Evolutionary conservation across 306 rosid species (phyloP).

Genomic region (Quercus alba): DNA sequence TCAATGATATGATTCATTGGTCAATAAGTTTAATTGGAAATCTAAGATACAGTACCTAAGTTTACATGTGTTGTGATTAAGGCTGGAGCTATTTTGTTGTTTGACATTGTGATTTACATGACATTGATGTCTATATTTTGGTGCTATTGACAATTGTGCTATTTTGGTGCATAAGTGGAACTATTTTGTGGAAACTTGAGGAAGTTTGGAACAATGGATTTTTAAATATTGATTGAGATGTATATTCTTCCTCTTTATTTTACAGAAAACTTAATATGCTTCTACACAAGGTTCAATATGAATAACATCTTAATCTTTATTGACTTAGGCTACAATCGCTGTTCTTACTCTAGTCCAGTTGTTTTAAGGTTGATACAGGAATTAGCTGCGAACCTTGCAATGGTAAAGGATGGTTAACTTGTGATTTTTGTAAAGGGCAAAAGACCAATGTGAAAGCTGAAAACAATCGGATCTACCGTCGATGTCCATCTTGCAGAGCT

Average conservation of each 20-base stretch:
- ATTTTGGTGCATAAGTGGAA: background rate
- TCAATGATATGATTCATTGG: too few species aligned
- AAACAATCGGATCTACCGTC: conserved; percentile 69
- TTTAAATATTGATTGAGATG: too few species aligned
- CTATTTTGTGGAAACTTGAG: background rate
- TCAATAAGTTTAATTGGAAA: too few species aligned
- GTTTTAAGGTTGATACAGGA: conserved; percentile 44
- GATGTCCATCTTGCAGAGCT: conserved; percentile 93
- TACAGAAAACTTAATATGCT: too few species aligned
- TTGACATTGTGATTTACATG: too few species aligned
- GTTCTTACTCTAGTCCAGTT: conserved; percentile 28
- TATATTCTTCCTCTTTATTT: too few species aligned
- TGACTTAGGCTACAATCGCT: background rate
- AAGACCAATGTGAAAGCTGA: conserved; percentile 73
- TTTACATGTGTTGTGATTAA: too few species aligned
- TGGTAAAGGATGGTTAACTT: conserved; percentile 78
- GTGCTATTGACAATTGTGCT: too few species aligned
- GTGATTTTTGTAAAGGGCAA: conserved; percentile 83
- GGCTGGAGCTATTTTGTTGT: too few species aligned
- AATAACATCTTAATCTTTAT: background rate
- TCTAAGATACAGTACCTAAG: too few species aligned
- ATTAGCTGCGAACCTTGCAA: conserved; percentile 74
- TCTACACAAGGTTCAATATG: background rate
- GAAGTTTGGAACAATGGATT: background rate
- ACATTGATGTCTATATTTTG: too few species aligned